A percentile compares a stretch with the other conserved stretches of the same genome.
Evolutionary conservation across 2,329 filamentous ascomycete species (phyloP).

Genomic region (Botrytis squamosa): DNA sequence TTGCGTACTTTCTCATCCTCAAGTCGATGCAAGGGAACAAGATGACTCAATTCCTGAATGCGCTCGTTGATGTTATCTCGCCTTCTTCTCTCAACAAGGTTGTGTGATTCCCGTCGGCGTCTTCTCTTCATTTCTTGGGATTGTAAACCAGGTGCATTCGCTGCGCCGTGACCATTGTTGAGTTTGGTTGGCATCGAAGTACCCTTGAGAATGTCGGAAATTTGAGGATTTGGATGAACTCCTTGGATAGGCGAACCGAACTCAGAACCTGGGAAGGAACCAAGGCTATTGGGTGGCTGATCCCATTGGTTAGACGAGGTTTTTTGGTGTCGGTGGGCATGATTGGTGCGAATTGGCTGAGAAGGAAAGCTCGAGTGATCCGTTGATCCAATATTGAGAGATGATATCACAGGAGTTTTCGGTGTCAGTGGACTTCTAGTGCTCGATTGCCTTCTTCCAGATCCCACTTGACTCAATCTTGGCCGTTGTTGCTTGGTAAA

Average conservation of each 20-base stretch:
- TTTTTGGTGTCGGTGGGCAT: constrained; percentile 69
- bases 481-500: constrained; percentile 58
- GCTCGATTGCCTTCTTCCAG: constrained; percentile 68
- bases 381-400: constrained; percentile 63
- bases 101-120: constrained; percentile 89
- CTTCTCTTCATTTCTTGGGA: constrained; percentile 93
- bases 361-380: constrained; percentile 70
- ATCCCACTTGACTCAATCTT: constrained; percentile 61
- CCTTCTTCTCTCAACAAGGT: constrained; percentile 89
- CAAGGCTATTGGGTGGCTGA: constrained; percentile 77
- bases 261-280: constrained; percentile 84
- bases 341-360: constrained; percentile 73
- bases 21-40: constrained; percentile 87
- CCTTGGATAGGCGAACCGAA: constrained; percentile 78
- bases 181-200: constrained; percentile 91
- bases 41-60: constrained; percentile 91
- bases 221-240: constrained; percentile 66
- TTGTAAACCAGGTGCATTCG: constrained; percentile 49
- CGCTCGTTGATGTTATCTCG: constrained; percentile 98
- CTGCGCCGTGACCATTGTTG: constrained; percentile 42
- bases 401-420: constrained; percentile 74
- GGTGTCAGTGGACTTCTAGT: constrained; percentile 79
- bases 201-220: constrained; percentile 85
- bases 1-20: constrained; percentile 98
- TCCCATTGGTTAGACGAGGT: constrained; percentile 88